These are phyloP conservation scores for Trichocomaceae sp. DNA, from an alignment of 2,329 filamentous ascomycete genomes.

Conservation along the genomic window DNA sequence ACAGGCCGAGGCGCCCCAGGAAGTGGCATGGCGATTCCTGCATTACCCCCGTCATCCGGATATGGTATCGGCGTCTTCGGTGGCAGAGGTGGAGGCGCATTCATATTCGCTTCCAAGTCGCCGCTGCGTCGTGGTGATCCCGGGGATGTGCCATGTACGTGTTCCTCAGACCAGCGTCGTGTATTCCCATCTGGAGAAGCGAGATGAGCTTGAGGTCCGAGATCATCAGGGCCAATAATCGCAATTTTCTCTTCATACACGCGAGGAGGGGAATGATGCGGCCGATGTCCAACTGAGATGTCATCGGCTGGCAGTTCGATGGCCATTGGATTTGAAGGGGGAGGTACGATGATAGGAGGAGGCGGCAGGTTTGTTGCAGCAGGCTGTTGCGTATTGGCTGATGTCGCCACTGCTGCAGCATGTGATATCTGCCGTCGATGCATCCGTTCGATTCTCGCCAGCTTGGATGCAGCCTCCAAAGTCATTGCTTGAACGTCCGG, in stretches of 20 bases:
- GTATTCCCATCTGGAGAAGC: slow-evolving; percentile 24
- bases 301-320: slow-evolving; percentile 56
- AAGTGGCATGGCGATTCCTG: slow-evolving; percentile 30
- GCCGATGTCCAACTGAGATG: slow-evolving; percentile 14
- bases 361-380: slow-evolving; percentile 16
- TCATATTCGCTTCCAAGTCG: slow-evolving; percentile 24
- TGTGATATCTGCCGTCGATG: slow-evolving; percentile 59
- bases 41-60: slow-evolving; percentile 25
- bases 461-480: slow-evolving; percentile 66
- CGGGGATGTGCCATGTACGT: slow-evolving; percentile 32
- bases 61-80: slow-evolving; percentile 69
- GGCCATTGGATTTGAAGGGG: slow-evolving; percentile 42
- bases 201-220: slow-evolving; percentile 20
- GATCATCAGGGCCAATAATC: slow-evolving; percentile 54
- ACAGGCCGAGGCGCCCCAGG: slow-evolving; percentile 17
- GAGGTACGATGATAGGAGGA: slow-evolving; percentile 30
- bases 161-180: slow-evolving; percentile 25
- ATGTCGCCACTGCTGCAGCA: slow-evolving; percentile 30
- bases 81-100: slow-evolving; percentile 60
- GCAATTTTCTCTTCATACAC: slow-evolving; percentile 63
- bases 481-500: slow-evolving; percentile 71
- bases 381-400: background rate
- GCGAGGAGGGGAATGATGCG: slow-evolving; percentile 20
- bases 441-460: slow-evolving; percentile 75
- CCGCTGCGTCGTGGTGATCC: slow-evolving; percentile 30